Evolutionary conservation across 768 basidiomycete species (phyloP), one percentile per base, ranked within the genome.

Genomic region (Favolaschia claudopus): DNA sequence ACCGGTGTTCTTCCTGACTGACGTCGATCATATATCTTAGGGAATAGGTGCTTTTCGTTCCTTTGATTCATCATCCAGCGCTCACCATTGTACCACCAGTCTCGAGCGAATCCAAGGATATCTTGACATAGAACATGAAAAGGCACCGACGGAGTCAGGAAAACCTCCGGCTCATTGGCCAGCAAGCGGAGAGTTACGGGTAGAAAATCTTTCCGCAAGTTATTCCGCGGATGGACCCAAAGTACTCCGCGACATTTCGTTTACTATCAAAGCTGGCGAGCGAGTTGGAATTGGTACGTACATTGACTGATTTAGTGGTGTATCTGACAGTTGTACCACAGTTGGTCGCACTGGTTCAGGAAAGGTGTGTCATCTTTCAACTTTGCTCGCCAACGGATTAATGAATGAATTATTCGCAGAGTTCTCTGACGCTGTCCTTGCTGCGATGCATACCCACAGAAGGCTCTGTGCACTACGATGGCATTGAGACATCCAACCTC

Each of bases 21-120:
- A 45, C 51, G 32, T 32, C 22, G 7, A 4, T 27, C 7, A 20
- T 2, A 27, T 48, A 22, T n/a, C 36, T 8, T 20, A 34, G 48
- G 24, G 17, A 40, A 52, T 17, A 19, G 43, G 57, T 14, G 51
- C 10, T 32, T 13, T 27, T 65, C 9, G 54, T 17, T 27, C 22
- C 10, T 10, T 19, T 0, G 10, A 20, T 7, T 17, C 37, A 17
- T 20, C 8, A 5, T 2, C 12, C 19, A 20, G 20, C 24, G 1
- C 32, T 50, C 15, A 48, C 19, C 7, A 17, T 25, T 24, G 24
- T 33, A 14, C 14, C 17, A n/a, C 44, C 44, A 80, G 81, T 62
- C 68, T 80, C 24, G 93, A 95, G 68, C 88, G 93, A 56, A 87
- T 94, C 1, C 82, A 89, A 49, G 89, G 70, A 1, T 89, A 85